These are phyloP conservation scores for Heritiera littoralis DNA, from an alignment of 345 rosid species.

Conservation along the genomic window DNA sequence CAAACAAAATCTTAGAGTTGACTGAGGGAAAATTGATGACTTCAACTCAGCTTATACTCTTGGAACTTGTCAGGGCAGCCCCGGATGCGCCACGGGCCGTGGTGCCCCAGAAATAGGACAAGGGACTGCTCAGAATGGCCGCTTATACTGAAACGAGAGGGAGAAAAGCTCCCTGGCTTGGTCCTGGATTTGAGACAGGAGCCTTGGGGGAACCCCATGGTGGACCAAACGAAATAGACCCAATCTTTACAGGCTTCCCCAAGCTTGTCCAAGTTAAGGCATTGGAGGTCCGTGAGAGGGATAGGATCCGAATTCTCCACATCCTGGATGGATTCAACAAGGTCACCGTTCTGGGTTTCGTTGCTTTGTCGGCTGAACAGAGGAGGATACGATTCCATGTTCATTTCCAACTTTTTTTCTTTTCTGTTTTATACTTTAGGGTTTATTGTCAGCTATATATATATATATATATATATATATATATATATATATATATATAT, in stretches of 20 bases:
- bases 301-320: conserved; percentile 31
- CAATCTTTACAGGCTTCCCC: conserved; percentile 54
- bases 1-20: too few species aligned
- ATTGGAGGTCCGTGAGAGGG: conserved; percentile 50
- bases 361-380: conserved; percentile 26
- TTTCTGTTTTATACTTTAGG: too few species aligned
- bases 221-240: conserved; percentile 66
- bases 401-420: neutral
- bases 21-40: conserved; percentile 55
- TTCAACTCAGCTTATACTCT: conserved; percentile 53
- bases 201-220: conserved; percentile 54
- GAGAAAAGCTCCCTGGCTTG: conserved; percentile 45
- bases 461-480: too few species aligned
- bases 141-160: conserved; percentile 53
- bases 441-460: too few species aligned
- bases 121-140: conserved; percentile 22
- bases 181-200: conserved; percentile 40
- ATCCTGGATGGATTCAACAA: conserved; percentile 4
- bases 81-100: conserved; percentile 58
- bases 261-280: conserved; percentile 40
- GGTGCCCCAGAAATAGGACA: conserved; percentile 77
- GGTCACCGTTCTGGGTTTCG: conserved; percentile 12
- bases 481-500: too few species aligned
- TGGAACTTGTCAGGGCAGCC: conserved; percentile 38
- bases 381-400: conserved; percentile 52